Evolutionary conservation across 2,329 filamentous ascomycete species (phyloP), one percentile per base, ranked within the genome.

Genomic region (Boeremia exigua): DNA sequence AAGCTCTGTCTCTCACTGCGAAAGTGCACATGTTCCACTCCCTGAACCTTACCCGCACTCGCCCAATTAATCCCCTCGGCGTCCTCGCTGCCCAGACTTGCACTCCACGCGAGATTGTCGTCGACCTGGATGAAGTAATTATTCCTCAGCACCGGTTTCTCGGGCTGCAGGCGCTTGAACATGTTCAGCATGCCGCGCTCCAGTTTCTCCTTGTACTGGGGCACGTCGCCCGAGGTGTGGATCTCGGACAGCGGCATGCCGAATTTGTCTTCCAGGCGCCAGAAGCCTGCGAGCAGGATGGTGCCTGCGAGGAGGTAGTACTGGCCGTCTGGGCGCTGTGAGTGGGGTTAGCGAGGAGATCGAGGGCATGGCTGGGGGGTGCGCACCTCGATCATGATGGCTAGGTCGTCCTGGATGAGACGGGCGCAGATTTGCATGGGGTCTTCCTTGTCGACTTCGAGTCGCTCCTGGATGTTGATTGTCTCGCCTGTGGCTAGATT

Each of bases 91-190:
- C 91, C 91, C 62, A 96, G 93, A 65, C 86, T 90, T 67, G 81
- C 78, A 56, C 87, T 90, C 91, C 91, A 96, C 0, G 88, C 80
- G 1, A 96, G 79, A 5, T 82, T 76, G 53, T 92, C 90, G 68
- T 96, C 91, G 1, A 95, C 90, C 76, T 96, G 91, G 60, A 96
- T 84, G 78, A 96, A 96, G 76, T 95, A 96, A 71, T 95, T 94
- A 71, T 93, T 91, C 55, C 91, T 81, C 17, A 86, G 65, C 23
- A 89, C 84, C 0, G 86, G 82, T 39, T 86, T 84, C 37, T 91
- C 86, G 1, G 88, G 88, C 67, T 84, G 82, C 0, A 95, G 74
- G 0, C 91, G 79, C 0, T 84, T 81, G 78, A 96, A 95, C 78
- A 96, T 92, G 71, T 89, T 91, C 78, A 83, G 83, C 90, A 93